These are phyloP conservation scores for Tetracladium marchalianum DNA, from an alignment of 495 filamentous ascomycete species.

Conservation along the genomic window DNA sequence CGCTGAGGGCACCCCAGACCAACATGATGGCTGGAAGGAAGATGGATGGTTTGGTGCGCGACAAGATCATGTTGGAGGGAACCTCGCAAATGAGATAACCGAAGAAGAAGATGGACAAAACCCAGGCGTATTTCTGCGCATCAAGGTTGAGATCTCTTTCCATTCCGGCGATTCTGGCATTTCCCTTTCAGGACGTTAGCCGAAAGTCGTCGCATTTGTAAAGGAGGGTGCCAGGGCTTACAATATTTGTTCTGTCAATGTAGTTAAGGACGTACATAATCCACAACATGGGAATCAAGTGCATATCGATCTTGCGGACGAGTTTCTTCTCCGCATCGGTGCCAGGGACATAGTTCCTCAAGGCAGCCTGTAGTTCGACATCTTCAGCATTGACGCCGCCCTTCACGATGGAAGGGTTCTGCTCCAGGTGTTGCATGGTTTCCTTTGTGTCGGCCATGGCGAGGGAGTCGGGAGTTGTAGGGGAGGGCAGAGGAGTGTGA, in stretches of 20 bases:
- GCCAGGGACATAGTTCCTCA: conserved; percentile 7
- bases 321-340: conserved; percentile 7
- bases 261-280: conserved; percentile 12
- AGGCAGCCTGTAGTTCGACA: not conserved
- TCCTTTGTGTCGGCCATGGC: not conserved
- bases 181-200: conserved; percentile 22
- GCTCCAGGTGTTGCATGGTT: not conserved
- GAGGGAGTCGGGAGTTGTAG: not conserved
- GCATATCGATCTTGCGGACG: conserved; percentile 37
- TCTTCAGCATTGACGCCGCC: conserved; percentile 1
- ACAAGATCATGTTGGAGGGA: conserved; percentile 35
- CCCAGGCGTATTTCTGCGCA: not conserved
- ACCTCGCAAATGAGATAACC: conserved; percentile 37
- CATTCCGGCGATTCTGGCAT: conserved; percentile 32
- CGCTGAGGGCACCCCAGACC: conserved; percentile 21
- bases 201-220: no score
- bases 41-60: conserved; percentile 28
- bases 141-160: conserved; percentile 20
- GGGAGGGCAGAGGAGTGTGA: not conserved
- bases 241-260: conserved; percentile 16
- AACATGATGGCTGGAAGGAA: conserved; percentile 36
- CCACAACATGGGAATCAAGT: conserved; percentile 11
- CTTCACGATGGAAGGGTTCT: not conserved
- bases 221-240: no score
- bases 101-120: conserved; percentile 27